Evolutionary conservation across 176 grass and related monocot genomes (phyloP), one percentile per base, ranked within the genome.

Genomic region (Phoenix roebelenii): DNA sequence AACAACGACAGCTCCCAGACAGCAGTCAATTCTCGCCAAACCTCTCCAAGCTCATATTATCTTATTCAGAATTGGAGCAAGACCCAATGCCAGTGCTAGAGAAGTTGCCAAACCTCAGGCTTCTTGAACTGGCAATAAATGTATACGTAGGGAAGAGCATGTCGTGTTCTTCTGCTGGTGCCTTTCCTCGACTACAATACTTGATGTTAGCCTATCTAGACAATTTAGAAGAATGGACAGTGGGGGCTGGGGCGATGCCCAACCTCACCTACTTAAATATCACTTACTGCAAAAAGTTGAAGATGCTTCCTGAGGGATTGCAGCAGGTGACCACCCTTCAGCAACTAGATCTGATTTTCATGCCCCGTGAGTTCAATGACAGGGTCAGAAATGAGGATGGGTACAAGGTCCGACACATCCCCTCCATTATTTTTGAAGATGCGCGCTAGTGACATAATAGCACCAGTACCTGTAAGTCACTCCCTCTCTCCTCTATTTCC

Each of bases 1-100:
- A 54, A 50, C 28, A 58, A 0, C 5, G 1, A 1, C 25, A 26
- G 25, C 25, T 26, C 52, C 59, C 29, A 18, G n/a, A 9, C 32
- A 44, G n/a, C 15, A 71, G 20, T 20, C 20, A 59, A 50, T 22
- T 72, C 19, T 57, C 48, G 24, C 54, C 25, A 62, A 72, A 72
- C 58, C 69, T 72, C 10, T 6, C 32, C n/a, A 29, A 62, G 5
- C 23, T 62, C 56, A 51, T n/a, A n/a, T n/a, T n/a, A n/a, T n/a
- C n/a, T n/a, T n/a, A n/a, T n/a, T n/a, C n/a, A n/a, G n/a, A n/a
- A 16, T 59, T 72, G 10, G 5, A 59, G 20, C 14, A 72, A 61
- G 69, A 72, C 52, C 69, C 69, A 62, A 72, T 72, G 69, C 69
- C 69, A 1, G 24, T 72, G 51, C 52, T 72, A 19, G 69, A 72